Conservation (phyloP, 2,329 filamentous ascomycete species). For the Pezicula carpinea region DNA sequence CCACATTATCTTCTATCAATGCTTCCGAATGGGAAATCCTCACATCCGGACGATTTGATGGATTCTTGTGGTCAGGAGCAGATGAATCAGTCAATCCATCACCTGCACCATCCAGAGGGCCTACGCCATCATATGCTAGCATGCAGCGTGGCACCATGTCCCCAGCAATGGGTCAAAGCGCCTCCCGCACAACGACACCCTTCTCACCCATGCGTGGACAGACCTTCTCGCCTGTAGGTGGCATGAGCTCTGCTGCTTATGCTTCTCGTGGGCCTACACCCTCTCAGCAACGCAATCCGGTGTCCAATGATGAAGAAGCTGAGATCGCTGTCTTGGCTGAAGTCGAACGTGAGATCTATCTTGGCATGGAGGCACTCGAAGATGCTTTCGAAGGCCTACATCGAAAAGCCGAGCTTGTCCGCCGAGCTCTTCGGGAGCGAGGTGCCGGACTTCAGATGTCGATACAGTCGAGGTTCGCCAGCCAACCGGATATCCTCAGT, state of each 20-base stretch:
- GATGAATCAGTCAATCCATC: conserved; percentile 50
- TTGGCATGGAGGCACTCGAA: conserved; percentile 89
- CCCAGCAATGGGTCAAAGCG: conserved; percentile 15
- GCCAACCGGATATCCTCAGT: conserved; percentile 32
- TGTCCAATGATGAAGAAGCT: conserved; percentile 89
- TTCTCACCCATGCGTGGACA: conserved; percentile 25
- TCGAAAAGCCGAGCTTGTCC: conserved; percentile 74
- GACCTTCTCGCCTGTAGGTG: conserved; percentile 21
- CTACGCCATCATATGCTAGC: conserved; percentile 46
- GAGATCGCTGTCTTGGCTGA: conserved; percentile 88
- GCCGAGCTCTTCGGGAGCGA: conserved; percentile 74
- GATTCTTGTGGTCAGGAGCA: conserved; percentile 90
- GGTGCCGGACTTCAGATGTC: conserved; percentile 61
- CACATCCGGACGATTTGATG: conserved; percentile 88
- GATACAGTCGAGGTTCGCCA: conserved; percentile 22
- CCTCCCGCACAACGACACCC: conserved; percentile 25
- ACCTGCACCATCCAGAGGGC: conserved; percentile 42
- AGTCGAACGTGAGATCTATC: conserved; percentile 88
- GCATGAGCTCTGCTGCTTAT: conserved; percentile 17
- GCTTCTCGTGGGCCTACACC: conserved; percentile 52
- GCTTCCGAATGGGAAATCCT: conserved; percentile 96
- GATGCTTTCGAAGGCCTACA: conserved; percentile 94
- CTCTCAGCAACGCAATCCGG: conserved; percentile 51
- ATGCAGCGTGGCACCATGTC: conserved; percentile 32
- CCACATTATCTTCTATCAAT: conserved; percentile 83